A percentile compares a stretch with the other conserved stretches of the same genome.
phyloP scores from a whole-genome alignment of 2,329 filamentous ascomycete genomes.

The Fusarium redolens region DNA sequence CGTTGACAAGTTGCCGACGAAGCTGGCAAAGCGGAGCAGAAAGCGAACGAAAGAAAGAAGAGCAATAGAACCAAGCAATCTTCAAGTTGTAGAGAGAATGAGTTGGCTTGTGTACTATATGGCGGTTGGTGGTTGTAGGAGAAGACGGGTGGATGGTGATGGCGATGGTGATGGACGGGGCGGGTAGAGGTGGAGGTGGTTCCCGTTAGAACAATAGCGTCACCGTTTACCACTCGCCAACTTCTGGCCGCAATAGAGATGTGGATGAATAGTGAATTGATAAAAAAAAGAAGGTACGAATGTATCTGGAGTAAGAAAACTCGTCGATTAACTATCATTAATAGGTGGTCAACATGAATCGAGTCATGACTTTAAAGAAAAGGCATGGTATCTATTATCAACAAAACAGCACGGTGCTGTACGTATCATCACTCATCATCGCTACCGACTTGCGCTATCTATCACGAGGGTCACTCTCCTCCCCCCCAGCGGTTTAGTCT shows the following conservation, averaged over 20 bases:
- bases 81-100: constrained; percentile 28
- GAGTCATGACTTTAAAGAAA: constrained; percentile 33
- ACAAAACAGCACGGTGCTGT: constrained; percentile 5
- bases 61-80: constrained; percentile 6
- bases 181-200: constrained; percentile 43
- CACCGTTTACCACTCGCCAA: constrained; percentile 43
- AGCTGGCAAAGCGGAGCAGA: background rate
- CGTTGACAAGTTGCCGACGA: constrained; percentile 1
- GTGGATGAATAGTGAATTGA: background rate
- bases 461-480: constrained; percentile 35
- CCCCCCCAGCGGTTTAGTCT: constrained; percentile 20
- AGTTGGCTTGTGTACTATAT: constrained; percentile 21
- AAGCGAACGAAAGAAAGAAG: background rate
- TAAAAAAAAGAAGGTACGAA: background rate
- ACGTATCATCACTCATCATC: constrained; percentile 16
- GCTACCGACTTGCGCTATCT: constrained; percentile 20
- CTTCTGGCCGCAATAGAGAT: background rate
- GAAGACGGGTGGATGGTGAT: constrained; percentile 33
- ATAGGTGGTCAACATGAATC: background rate
- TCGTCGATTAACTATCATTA: background rate
- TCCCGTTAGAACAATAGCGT: constrained; percentile 31
- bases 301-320: background rate
- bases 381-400: background rate
- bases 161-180: constrained; percentile 33
- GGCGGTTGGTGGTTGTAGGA: constrained; percentile 10